A percentile compares a stretch with the other conserved stretches of the same genome.
phyloP scores from a whole-genome alignment of 202 grass and related monocot genomes.

The Elaeis oleifera region DNA sequence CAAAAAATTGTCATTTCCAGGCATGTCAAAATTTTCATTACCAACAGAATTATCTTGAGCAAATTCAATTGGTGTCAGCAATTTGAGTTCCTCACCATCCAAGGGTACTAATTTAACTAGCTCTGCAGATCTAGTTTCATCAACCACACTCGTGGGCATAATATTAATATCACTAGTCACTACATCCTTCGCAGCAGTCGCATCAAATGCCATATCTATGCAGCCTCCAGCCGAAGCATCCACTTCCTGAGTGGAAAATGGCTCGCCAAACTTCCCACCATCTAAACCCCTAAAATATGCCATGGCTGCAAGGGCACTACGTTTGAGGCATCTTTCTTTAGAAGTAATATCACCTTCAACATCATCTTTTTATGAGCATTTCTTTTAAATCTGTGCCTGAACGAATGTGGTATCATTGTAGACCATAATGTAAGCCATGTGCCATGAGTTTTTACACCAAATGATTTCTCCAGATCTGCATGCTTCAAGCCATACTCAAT shows the following conservation, averaged over 20 bases:
- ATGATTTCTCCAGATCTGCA: constrained; percentile 62
- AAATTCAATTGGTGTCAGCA: constrained; percentile 13
- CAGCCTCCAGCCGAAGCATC: constrained; percentile 38
- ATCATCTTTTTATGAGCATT: constrained; percentile 48
- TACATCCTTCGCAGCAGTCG: constrained; percentile 8
- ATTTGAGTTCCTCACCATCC: constrained; percentile 24
- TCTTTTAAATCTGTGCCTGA: constrained; percentile 44
- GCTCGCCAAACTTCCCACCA: constrained; percentile 24
- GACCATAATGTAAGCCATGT: constrained; percentile 53
- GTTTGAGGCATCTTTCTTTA: constrained; percentile 73
- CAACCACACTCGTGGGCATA: background rate
- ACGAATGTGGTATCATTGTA: constrained; percentile 42
- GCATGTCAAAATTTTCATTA: background rate
- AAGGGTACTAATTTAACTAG: background rate
- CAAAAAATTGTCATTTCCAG: background rate
- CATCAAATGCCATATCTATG: constrained; percentile 15
- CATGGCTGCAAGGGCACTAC: constrained; percentile 66
- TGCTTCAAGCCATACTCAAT: constrained; percentile 59
- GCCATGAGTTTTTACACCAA: constrained; percentile 49
- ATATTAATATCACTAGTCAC: constrained; percentile 6
- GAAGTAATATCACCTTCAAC: constrained; percentile 49
- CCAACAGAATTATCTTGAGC: constrained; percentile 7
- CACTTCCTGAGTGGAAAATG: constrained; percentile 28
- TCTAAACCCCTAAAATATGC: constrained; percentile 49
- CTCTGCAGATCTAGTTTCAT: background rate